Evolutionary conservation across 2,329 filamentous ascomycete species (phyloP).

Genomic region (Fusarium xylarioides): DNA sequence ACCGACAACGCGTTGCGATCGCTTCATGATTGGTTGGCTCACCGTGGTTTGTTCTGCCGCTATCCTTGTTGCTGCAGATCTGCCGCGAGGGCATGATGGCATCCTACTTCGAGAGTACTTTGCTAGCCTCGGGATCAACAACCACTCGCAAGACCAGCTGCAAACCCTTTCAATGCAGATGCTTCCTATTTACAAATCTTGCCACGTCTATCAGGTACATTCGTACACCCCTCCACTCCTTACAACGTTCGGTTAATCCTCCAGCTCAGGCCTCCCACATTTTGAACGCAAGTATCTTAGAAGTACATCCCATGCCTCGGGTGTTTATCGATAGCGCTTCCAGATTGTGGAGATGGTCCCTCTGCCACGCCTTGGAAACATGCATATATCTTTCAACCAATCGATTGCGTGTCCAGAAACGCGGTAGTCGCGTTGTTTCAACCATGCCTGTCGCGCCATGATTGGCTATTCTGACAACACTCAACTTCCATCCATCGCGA

Average conservation of each 20-base stretch:
- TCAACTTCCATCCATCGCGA: conserved; percentile 12
- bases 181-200: not conserved
- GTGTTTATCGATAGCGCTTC: conserved; percentile 45
- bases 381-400: conserved; percentile 37
- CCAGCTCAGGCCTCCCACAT: conserved; percentile 22
- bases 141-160: conserved; percentile 36
- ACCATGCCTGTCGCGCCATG: conserved; percentile 21
- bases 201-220: not conserved
- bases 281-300: conserved; percentile 4
- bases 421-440: conserved; percentile 40
- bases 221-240: not conserved
- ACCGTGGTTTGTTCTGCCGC: conserved; percentile 4
- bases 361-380: conserved; percentile 23
- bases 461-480: conserved; percentile 14
- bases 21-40: conserved; percentile 28
- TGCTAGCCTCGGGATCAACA: conserved; percentile 18
- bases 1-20: conserved; percentile 36
- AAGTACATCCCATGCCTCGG: conserved; percentile 19
- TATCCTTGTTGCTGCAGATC: conserved; percentile 22
- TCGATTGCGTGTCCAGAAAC: conserved; percentile 33
- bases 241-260: conserved; percentile 2
- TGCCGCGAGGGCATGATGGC: conserved; percentile 20
- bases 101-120: conserved; percentile 36
- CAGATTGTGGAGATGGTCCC: conserved; percentile 16
- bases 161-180: conserved; percentile 23